A percentile compares a stretch with the other conserved stretches of the same genome.
These are phyloP conservation scores for Saksenaea oblongispora DNA, from an alignment of 371 early-diverging fungal species.

Conservation along the genomic window DNA sequence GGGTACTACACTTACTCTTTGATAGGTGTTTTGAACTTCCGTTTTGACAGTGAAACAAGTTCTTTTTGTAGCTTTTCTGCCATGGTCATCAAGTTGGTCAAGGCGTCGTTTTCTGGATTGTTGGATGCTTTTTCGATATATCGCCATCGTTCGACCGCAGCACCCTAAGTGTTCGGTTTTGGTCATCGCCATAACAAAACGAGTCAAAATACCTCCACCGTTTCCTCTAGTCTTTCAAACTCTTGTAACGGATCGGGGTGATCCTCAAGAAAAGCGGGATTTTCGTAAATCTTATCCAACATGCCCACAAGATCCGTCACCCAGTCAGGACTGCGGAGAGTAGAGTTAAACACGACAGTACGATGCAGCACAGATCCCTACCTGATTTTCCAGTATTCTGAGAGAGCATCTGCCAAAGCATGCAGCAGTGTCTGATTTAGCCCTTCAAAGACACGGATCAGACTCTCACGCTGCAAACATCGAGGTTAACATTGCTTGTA, in stretches of 20 bases:
- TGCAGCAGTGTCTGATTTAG: slow-evolving; percentile 42
- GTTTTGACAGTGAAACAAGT: slow-evolving; percentile 37
- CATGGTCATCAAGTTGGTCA: slow-evolving; percentile 37
- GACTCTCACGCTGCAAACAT: slow-evolving; percentile 34
- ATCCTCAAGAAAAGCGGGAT: slow-evolving; percentile 44
- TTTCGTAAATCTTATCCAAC: slow-evolving; percentile 54
- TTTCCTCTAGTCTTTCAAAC: slow-evolving; percentile 40
- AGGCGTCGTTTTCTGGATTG: slow-evolving; percentile 28
- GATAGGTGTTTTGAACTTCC: slow-evolving; percentile 43
- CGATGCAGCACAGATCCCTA: slow-evolving; percentile 8
- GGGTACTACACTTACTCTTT: slow-evolving; percentile 43
- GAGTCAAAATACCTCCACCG: slow-evolving; percentile 39
- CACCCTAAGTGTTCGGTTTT: slow-evolving; percentile 26
- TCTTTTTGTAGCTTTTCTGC: slow-evolving; percentile 53
- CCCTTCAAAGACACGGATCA: slow-evolving; percentile 47
- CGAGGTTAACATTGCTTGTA: not conserved
- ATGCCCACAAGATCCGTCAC: slow-evolving; percentile 40
- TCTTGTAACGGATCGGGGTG: slow-evolving; percentile 41
- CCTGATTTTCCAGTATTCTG: slow-evolving; percentile 49
- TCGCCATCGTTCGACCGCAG: slow-evolving; percentile 54
- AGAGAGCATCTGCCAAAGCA: slow-evolving; percentile 38
- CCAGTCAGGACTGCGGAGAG: slow-evolving; percentile 36
- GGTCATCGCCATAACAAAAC: not conserved
- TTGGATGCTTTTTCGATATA: slow-evolving; percentile 34
- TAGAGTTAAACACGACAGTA: not conserved